These are phyloP conservation scores for Adenanthera pavonina DNA, from an alignment of 306 rosid genomes.

Conservation along the genomic window DNA sequence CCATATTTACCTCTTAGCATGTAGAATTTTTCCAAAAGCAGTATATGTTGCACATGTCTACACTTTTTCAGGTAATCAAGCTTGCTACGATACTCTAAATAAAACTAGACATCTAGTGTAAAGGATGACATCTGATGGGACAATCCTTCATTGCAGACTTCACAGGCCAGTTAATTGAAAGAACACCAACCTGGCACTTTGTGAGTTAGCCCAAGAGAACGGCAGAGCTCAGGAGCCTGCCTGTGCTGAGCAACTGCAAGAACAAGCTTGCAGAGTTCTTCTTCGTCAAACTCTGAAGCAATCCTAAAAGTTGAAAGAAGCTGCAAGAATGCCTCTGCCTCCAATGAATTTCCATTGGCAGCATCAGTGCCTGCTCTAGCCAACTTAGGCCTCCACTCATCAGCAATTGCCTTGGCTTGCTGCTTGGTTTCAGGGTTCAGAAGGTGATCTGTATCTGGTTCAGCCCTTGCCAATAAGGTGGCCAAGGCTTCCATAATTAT, in stretches of 20 bases:
- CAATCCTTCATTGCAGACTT: constrained; percentile 59
- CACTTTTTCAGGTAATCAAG: constrained; percentile 32
- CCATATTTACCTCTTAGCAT: constrained; percentile 7
- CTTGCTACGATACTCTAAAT: constrained; percentile 35
- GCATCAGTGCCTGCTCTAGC: constrained; percentile 69
- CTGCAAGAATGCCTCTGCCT: constrained; percentile 90
- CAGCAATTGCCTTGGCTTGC: constrained; percentile 91
- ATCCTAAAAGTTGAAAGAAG: constrained; percentile 78
- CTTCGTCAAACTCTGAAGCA: constrained; percentile 87
- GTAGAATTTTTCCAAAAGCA: constrained; percentile 34
- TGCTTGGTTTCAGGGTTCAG: constrained; percentile 85
- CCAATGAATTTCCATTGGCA: constrained; percentile 91
- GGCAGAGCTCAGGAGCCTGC: constrained; percentile 94
- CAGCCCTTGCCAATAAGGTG: constrained; percentile 72
- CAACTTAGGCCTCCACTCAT: constrained; percentile 87
- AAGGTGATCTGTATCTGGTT: constrained; percentile 73
- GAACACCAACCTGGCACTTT: constrained; percentile 95
- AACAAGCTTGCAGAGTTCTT: constrained; percentile 89
- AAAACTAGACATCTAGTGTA: constrained; percentile 42
- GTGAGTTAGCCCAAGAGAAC: constrained; percentile 79
- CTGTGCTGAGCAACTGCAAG: constrained; percentile 80
- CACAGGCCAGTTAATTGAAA: constrained; percentile 71
- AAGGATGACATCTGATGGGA: constrained; percentile 54
- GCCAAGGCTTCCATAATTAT: constrained; percentile 72
- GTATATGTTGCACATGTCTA: constrained; percentile 35